A percentile compares a stretch with the other conserved stretches of the same genome.
Conservation (phyloP, 345 rosid species). For the Ceriops tagal region DNA sequence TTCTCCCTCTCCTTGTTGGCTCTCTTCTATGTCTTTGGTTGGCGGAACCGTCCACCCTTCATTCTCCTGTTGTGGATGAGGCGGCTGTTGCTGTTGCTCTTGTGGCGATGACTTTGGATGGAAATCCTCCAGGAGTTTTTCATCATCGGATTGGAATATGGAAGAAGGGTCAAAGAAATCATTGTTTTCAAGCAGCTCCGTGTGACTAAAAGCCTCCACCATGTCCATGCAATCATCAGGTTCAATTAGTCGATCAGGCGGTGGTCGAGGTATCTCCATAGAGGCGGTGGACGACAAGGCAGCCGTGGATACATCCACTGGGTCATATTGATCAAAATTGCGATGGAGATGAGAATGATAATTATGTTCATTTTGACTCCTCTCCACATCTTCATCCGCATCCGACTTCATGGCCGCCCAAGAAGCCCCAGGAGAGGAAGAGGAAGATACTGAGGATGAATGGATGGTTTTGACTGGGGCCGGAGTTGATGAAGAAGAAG, state of each 20-base stretch:
- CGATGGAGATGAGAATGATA: neutral
- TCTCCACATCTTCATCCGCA: slow-evolving; percentile 43
- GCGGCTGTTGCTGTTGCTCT: slow-evolving; percentile 12
- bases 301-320: slow-evolving; percentile 23
- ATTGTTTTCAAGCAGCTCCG: slow-evolving; percentile 70
- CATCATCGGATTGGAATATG: slow-evolving; percentile 48
- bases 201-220: slow-evolving; percentile 77
- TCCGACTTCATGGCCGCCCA: slow-evolving; percentile 76
- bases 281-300: slow-evolving; percentile 74
- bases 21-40: slow-evolving; percentile 6
- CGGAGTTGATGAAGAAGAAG: slow-evolving; percentile 81
- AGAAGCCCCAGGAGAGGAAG: slow-evolving; percentile 64
- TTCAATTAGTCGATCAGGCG: slow-evolving; percentile 29
- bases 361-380: slow-evolving; percentile 6
- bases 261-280: slow-evolving; percentile 48
- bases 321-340: slow-evolving; percentile 16
- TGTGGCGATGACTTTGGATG: slow-evolving; percentile 13
- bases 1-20: slow-evolving; percentile 14
- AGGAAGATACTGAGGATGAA: slow-evolving; percentile 49
- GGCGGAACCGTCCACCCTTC: slow-evolving; percentile 6
- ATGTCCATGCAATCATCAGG: slow-evolving; percentile 62
- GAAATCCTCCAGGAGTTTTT: slow-evolving; percentile 29
- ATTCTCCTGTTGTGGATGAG: neutral
- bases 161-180: slow-evolving; percentile 74
- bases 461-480: slow-evolving; percentile 57